phyloP scores from a whole-genome alignment of 2,329 filamentous ascomycete genomes.

The Sclerotinia spermophila region DNA sequence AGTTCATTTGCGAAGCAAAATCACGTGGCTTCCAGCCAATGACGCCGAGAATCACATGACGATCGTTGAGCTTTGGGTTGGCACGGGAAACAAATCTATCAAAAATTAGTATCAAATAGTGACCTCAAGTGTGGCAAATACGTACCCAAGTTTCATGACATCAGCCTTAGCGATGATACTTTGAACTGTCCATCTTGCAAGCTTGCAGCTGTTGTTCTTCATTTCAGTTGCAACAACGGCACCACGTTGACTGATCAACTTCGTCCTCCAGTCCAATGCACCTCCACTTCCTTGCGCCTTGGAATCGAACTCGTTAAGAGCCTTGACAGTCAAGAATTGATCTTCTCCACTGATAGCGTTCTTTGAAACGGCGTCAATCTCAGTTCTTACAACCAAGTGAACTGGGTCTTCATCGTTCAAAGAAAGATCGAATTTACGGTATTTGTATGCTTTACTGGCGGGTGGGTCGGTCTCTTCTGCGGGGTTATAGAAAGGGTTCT shows the following conservation, averaged over 20 bases:
- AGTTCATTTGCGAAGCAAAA: slow-evolving; percentile 96
- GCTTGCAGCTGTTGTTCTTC: slow-evolving; percentile 99
- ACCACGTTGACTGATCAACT: slow-evolving; percentile 91
- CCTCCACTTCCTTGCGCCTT: slow-evolving; percentile 94
- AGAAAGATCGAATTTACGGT: slow-evolving; percentile 93
- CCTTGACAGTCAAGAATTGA: slow-evolving; percentile 88
- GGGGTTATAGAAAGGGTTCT: slow-evolving; percentile 97
- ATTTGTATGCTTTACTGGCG: slow-evolving; percentile 97
- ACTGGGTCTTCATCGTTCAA: slow-evolving; percentile 88
- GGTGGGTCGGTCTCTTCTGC: slow-evolving; percentile 89
- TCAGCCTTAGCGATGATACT: slow-evolving; percentile 96
- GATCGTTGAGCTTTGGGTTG: slow-evolving; percentile 88
- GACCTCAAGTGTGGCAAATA: slow-evolving; percentile 28
- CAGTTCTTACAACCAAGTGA: slow-evolving; percentile 88
- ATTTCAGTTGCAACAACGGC: slow-evolving; percentile 98
- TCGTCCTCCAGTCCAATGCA: slow-evolving; percentile 93
- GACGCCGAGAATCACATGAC: slow-evolving; percentile 92
- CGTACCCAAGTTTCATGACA: slow-evolving; percentile 94
- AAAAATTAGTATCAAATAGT: slow-evolving; percentile 7
- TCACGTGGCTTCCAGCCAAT: slow-evolving; percentile 97
- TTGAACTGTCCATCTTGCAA: slow-evolving; percentile 96
- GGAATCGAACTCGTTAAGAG: slow-evolving; percentile 98
- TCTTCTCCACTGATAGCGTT: slow-evolving; percentile 89
- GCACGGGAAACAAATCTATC: slow-evolving; percentile 86
- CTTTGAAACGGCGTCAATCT: slow-evolving; percentile 94